These are phyloP conservation scores for Lepidopterella palustris DNA, from an alignment of 495 filamentous ascomycete genomes.

Conservation along the genomic window DNA sequence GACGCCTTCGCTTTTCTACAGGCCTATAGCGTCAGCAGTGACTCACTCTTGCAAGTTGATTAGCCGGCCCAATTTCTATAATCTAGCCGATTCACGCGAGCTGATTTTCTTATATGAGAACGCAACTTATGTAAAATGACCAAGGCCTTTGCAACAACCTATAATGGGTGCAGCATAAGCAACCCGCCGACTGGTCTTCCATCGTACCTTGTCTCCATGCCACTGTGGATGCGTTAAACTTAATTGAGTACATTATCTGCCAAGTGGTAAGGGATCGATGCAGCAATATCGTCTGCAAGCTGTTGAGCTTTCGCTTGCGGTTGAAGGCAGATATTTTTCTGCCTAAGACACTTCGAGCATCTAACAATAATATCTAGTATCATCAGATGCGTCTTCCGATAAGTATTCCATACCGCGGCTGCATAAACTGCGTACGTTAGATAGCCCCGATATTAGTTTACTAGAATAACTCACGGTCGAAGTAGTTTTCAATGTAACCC, in stretches of 20 bases:
- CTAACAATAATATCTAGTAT: background rate
- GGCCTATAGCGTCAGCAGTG: background rate
- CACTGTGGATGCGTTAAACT: background rate
- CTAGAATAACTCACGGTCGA: background rate
- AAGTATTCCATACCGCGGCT: background rate
- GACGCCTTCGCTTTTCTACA: background rate
- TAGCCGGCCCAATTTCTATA: background rate
- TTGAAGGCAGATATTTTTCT: background rate
- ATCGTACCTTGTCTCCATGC: background rate
- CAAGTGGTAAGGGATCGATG: background rate
- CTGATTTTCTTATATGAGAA: background rate
- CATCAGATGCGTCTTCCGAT: conserved; percentile 3
- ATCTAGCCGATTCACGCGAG: background rate
- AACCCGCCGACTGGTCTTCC: background rate
- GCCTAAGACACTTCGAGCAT: background rate
- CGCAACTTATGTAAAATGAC: background rate
- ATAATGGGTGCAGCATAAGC: background rate
- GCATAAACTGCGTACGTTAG: background rate
- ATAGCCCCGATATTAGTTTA: background rate
- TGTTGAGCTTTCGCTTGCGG: background rate
- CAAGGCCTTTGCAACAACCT: background rate
- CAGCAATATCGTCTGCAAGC: background rate
- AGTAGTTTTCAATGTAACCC: background rate
- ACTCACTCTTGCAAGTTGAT: background rate
- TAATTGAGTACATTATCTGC: background rate